Evolutionary conservation across 2,329 filamentous ascomycete species (phyloP).

Genomic region (Cordyceps cicadae): DNA sequence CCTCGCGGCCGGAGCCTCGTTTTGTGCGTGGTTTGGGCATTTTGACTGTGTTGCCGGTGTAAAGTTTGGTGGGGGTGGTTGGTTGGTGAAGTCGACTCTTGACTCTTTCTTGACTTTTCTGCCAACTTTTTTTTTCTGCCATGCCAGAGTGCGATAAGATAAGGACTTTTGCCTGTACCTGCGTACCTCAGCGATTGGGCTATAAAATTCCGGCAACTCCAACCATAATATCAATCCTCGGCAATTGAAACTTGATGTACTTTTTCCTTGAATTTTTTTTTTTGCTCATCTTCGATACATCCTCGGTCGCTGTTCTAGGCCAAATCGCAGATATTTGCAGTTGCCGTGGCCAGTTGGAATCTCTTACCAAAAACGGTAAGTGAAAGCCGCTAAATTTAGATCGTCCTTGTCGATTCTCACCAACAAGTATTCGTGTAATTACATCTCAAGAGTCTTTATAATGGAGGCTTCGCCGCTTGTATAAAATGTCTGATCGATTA

Average conservation of each 20-base stretch:
- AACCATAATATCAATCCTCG: too few relatives aligned
- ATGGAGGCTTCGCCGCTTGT: background rate
- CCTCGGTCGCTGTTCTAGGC: too few relatives aligned
- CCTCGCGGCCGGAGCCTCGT: constrained; percentile 30
- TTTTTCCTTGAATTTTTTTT: too few relatives aligned
- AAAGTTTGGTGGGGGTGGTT: constrained; percentile 1
- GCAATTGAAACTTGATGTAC: too few relatives aligned
- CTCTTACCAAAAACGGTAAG: too few relatives aligned
- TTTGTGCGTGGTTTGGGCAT: constrained; percentile 40
- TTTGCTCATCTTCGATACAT: too few relatives aligned
- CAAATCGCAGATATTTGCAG: too few relatives aligned
- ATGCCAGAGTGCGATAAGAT: constrained; percentile 5
- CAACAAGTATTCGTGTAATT: background rate
- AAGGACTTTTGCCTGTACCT: background rate
- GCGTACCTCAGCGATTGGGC: too few relatives aligned
- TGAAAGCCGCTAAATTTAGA: too few relatives aligned
- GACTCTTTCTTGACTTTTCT: background rate
- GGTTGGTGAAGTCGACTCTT: background rate
- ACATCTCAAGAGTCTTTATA: background rate
- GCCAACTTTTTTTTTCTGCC: constrained; percentile 4
- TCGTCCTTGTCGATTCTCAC: too few relatives aligned
- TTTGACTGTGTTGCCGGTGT: constrained; percentile 14
- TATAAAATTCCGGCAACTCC: too few relatives aligned
- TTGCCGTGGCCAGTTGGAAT: too few relatives aligned
- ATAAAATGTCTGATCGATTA: background rate